phyloP scores from a whole-genome alignment of 2,329 filamentous ascomycete genomes.

The Endothia cerciana region DNA sequence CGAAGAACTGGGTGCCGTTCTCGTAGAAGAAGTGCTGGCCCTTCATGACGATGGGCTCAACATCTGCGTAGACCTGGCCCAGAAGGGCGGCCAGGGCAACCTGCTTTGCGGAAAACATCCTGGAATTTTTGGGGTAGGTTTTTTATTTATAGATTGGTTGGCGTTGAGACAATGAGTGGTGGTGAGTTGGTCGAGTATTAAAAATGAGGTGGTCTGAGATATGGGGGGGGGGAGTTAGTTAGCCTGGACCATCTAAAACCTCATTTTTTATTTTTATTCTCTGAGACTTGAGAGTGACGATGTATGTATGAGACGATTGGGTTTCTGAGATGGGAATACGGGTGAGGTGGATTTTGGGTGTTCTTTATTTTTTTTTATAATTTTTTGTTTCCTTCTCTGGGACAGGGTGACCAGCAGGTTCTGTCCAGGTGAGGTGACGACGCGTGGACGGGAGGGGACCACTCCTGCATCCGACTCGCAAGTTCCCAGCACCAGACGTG shows the following conservation, averaged over 20 bases:
- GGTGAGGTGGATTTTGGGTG: background rate
- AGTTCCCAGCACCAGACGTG: background rate
- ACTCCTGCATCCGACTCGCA: background rate
- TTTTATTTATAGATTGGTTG: background rate
- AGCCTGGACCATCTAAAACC: conserved; percentile 9
- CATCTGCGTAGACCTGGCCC: conserved; percentile 21
- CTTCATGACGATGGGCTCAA: conserved; percentile 30
- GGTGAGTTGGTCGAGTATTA: conserved; percentile 2
- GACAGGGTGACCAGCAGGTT: background rate
- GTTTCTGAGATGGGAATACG: background rate
- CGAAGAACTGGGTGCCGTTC: conserved; percentile 71
- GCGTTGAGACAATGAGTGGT: conserved; percentile 16
- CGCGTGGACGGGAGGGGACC: background rate
- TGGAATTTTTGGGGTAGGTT: background rate
- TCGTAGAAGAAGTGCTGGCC: conserved; percentile 74
- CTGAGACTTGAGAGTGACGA: background rate
- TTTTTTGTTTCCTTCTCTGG: background rate
- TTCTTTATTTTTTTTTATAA: background rate
- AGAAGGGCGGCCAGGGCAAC: conserved; percentile 26
- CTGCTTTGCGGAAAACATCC: conserved; percentile 28
- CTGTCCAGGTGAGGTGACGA: conserved; percentile 2
- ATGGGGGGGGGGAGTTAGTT: conserved; percentile 1
- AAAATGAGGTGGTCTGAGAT: conserved; percentile 22
- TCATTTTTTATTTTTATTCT: too few species aligned
- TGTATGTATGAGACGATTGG: background rate